A percentile compares a stretch with the other conserved stretches of the same genome.
These are phyloP conservation scores for Colletotrichum trifolii DNA, from an alignment of 2,329 filamentous ascomycete genomes.

Conservation along the genomic window DNA sequence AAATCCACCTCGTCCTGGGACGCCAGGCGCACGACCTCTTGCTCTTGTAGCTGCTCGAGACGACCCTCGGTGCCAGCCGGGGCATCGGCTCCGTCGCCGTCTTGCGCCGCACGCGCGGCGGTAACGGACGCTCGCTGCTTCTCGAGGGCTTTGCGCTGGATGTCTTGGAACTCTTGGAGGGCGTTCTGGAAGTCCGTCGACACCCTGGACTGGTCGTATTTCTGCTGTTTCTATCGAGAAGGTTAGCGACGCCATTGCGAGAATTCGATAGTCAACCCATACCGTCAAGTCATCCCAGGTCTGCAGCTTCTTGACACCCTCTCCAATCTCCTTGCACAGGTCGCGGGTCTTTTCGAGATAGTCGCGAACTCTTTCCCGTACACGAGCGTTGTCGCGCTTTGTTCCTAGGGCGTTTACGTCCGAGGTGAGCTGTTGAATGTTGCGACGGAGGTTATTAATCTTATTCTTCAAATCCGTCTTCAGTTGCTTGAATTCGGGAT, in stretches of 20 bases:
- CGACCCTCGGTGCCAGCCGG: conserved; percentile 44
- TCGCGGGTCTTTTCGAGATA: conserved; percentile 87
- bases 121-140: conserved; percentile 90
- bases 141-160: conserved; percentile 91
- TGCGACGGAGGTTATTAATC: conserved; percentile 88
- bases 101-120: conserved; percentile 83
- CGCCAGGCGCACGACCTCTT: conserved; percentile 83
- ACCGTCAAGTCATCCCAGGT: conserved; percentile 87
- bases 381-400: conserved; percentile 88
- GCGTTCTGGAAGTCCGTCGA: conserved; percentile 92
- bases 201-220: conserved; percentile 95
- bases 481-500: conserved; percentile 89
- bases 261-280: conserved; percentile 44
- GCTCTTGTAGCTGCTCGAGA: conserved; percentile 65
- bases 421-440: conserved; percentile 84
- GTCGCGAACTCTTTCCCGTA: conserved; percentile 90
- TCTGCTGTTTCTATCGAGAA: conserved; percentile 80
- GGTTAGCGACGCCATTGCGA: not conserved
- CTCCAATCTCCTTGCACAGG: conserved; percentile 90
- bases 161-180: conserved; percentile 88
- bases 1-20: conserved; percentile 97
- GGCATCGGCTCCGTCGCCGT: conserved; percentile 52
- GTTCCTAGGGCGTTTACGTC: conserved; percentile 90
- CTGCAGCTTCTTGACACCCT: conserved; percentile 92
- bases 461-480: conserved; percentile 87